A percentile compares a stretch with the other conserved stretches of the same genome.
Evolutionary conservation across 2,329 filamentous ascomycete genomes (phyloP).

Genomic region (Apiospora malaysiana): DNA sequence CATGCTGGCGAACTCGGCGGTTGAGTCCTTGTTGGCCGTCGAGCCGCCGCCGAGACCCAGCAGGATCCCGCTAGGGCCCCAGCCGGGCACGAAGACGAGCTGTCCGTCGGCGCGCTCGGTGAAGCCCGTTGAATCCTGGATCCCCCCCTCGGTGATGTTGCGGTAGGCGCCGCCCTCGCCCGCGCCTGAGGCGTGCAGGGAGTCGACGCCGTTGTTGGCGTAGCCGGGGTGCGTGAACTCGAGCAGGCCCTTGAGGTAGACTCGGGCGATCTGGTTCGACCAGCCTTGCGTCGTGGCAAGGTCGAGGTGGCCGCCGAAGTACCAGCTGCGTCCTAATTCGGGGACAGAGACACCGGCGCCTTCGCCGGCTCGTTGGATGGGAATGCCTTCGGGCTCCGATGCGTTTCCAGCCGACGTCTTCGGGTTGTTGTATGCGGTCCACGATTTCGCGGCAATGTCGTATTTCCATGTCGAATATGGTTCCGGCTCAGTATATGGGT

Average conservation of each 20-base stretch:
- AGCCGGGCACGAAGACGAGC: conserved; percentile 76
- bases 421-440: conserved; percentile 68
- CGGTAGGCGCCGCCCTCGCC: conserved; percentile 68
- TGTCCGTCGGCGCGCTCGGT: conserved; percentile 76
- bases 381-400: conserved; percentile 59
- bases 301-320: conserved; percentile 80
- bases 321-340: conserved; percentile 74
- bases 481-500: conserved; percentile 59
- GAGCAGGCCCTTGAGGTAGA: conserved; percentile 76
- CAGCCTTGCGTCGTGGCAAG: conserved; percentile 64
- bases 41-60: conserved; percentile 76
- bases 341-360: conserved; percentile 75
- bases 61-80: conserved; percentile 72
- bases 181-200: conserved; percentile 61
- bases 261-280: conserved; percentile 66
- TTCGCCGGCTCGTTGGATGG: conserved; percentile 73
- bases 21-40: conserved; percentile 42
- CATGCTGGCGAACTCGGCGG: conserved; percentile 67
- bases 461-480: conserved; percentile 75
- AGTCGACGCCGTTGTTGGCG: conserved; percentile 65
- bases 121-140: conserved; percentile 70
- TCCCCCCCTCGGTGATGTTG: conserved; percentile 75
- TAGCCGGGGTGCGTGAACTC: conserved; percentile 79
- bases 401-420: conserved; percentile 68
- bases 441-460: conserved; percentile 61